A percentile compares a stretch with the other conserved stretches of the same genome.
Conservation (phyloP, 148 eudicot species). For the Limonium bicolor region DNA sequence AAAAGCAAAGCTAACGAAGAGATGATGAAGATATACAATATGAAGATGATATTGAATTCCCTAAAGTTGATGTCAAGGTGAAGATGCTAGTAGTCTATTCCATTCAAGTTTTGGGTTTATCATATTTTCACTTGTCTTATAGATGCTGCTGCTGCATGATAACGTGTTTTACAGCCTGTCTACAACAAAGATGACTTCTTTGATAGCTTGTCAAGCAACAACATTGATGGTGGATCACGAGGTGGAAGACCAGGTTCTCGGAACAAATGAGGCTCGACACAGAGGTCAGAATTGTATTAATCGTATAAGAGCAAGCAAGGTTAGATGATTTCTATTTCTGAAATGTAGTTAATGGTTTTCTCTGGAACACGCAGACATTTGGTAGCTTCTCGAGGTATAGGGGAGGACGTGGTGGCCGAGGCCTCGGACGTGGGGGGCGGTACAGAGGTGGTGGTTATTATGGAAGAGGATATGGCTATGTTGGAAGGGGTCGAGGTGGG, state of each 20-base stretch:
- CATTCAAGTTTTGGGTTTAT: neutral
- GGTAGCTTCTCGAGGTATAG: slow-evolving; percentile 32
- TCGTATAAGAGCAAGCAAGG: neutral
- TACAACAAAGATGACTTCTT: slow-evolving; percentile 65
- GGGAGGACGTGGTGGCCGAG: slow-evolving; percentile 34
- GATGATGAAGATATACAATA: slow-evolving; percentile 10
- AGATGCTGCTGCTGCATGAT: neutral
- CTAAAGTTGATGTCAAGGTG: slow-evolving; percentile 12
- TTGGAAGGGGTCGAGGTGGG: slow-evolving; percentile 43
- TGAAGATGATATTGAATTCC: slow-evolving; percentile 15
- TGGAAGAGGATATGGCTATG: slow-evolving; percentile 37
- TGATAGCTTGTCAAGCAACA: slow-evolving; percentile 46
- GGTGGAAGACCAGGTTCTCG: slow-evolving; percentile 34
- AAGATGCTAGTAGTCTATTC: neutral
- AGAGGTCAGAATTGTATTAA: slow-evolving; percentile 23
- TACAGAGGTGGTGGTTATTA: slow-evolving; percentile 28
- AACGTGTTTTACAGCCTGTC: slow-evolving; percentile 28
- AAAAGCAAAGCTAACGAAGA: slow-evolving; percentile 24
- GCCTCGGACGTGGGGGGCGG: slow-evolving; percentile 33
- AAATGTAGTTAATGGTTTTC: neutral
- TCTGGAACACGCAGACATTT: slow-evolving; percentile 29
- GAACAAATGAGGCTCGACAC: slow-evolving; percentile 43
- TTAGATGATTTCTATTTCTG: neutral
- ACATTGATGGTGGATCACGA: slow-evolving; percentile 19
- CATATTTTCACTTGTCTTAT: neutral